These are phyloP conservation scores for Quercus robur DNA, from an alignment of 306 rosid species.

Conservation along the genomic window DNA sequence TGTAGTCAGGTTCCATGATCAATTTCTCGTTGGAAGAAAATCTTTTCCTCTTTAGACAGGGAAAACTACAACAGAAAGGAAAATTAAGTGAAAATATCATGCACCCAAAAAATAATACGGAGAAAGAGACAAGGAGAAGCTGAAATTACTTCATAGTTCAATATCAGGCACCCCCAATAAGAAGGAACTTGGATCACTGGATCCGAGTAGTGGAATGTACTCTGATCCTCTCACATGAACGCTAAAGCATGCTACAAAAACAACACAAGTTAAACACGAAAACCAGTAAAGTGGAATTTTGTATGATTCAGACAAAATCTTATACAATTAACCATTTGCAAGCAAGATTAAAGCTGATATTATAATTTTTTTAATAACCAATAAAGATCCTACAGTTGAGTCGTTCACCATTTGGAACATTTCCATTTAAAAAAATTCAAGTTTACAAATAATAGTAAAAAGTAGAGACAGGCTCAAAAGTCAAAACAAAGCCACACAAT, in stretches of 20 bases:
- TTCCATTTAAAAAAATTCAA: not conserved
- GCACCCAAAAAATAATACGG: not conserved
- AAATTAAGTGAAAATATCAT: not conserved
- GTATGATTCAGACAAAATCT: not conserved
- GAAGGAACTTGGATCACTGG: slow-evolving; percentile 70
- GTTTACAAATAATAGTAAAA: not conserved
- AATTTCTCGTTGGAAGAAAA: not conserved
- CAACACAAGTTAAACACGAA: not conserved
- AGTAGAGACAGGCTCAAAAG: not conserved
- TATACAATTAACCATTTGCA: not conserved
- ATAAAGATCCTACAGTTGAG: not conserved
- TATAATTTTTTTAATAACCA: not conserved
- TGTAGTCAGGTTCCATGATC: not conserved
- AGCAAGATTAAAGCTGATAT: not conserved
- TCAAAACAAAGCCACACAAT: not conserved
- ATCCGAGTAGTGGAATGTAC: slow-evolving; percentile 78
- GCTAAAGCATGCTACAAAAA: slow-evolving; percentile 84
- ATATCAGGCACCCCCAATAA: slow-evolving; percentile 62
- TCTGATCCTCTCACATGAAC: slow-evolving; percentile 96
- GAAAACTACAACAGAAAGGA: not conserved
- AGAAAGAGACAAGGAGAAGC: not conserved
- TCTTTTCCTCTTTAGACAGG: not conserved
- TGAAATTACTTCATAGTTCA: slow-evolving; percentile 53
- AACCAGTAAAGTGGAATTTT: not conserved
- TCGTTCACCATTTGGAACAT: not conserved